These are phyloP conservation scores for Alternaria hordeiaustralica DNA, from an alignment of 2,329 filamentous ascomycete species.

Conservation along the genomic window DNA sequence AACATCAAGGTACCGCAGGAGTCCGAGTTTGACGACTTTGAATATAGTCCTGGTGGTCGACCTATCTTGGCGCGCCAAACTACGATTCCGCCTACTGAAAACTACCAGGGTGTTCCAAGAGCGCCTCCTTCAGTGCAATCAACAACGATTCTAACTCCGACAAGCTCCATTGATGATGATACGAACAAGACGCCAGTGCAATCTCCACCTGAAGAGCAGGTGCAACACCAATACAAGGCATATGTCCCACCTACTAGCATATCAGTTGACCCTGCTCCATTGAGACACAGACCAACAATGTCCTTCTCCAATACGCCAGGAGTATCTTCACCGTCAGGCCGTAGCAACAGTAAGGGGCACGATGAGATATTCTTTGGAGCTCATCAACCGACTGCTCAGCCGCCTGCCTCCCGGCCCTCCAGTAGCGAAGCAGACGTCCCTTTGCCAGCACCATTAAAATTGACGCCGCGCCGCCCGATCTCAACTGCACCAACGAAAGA, in stretches of 20 bases:
- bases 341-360: constrained; percentile 26
- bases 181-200: constrained; percentile 42
- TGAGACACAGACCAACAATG: constrained; percentile 33
- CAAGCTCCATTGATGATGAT: constrained; percentile 43
- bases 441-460: constrained; percentile 35
- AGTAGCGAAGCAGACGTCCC: constrained; percentile 30
- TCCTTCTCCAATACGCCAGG: constrained; percentile 22
- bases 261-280: constrained; percentile 14
- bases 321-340: constrained; percentile 7
- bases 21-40: constrained; percentile 23
- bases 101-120: constrained; percentile 18
- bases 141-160: constrained; percentile 42
- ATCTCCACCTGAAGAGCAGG: constrained; percentile 34
- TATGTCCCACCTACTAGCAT: constrained; percentile 36
- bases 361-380: constrained; percentile 48
- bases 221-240: constrained; percentile 40
- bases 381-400: constrained; percentile 14
- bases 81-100: constrained; percentile 20
- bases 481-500: constrained; percentile 20
- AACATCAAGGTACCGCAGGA: constrained; percentile 24
- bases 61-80: constrained; percentile 50
- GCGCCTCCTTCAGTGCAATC: constrained; percentile 33
- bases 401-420: constrained; percentile 20
- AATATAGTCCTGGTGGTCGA: constrained; percentile 62
- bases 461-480: constrained; percentile 24